Evolutionary conservation across 805 yeast genomes (phyloP).

Genomic region (Metschnikowia reukaufii): DNA sequence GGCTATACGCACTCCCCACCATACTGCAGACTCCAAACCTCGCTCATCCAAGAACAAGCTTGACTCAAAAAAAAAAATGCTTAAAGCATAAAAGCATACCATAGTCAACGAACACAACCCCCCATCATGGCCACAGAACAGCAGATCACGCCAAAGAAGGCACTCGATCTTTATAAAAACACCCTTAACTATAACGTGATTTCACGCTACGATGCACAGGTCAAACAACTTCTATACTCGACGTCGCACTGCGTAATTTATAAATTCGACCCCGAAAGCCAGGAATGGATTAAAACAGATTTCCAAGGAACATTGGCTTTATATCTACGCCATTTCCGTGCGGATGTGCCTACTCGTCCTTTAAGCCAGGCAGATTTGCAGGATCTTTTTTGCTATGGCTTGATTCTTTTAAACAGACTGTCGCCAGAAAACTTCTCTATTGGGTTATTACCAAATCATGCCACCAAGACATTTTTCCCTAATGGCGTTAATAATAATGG

Average conservation of each 20-base stretch:
- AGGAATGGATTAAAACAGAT: conserved; percentile 71
- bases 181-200: conserved; percentile 76
- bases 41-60: no score
- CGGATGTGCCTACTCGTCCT: conserved; percentile 22
- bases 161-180: conserved; percentile 61
- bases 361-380: conserved; percentile 29
- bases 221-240: conserved; percentile 63
- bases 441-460: conserved; percentile 61
- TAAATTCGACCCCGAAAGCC: conserved; percentile 53
- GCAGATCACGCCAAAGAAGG: conserved; percentile 42
- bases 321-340: conserved; percentile 51
- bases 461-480: conserved; percentile 45
- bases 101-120: no score
- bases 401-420: conserved; percentile 65
- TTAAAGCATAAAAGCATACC: background rate
- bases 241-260: conserved; percentile 74
- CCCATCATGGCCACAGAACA: conserved; percentile 28
- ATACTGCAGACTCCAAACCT: no score
- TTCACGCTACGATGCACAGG: conserved; percentile 71
- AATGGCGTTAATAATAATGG: conserved; percentile 30
- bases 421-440: conserved; percentile 71
- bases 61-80: background rate
- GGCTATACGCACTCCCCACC: no score
- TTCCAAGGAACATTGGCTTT: conserved; percentile 69
- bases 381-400: conserved; percentile 60